phyloP scores from a whole-genome alignment of 805 yeast genomes.

The Saccharomycopsis selenospora region DNA sequence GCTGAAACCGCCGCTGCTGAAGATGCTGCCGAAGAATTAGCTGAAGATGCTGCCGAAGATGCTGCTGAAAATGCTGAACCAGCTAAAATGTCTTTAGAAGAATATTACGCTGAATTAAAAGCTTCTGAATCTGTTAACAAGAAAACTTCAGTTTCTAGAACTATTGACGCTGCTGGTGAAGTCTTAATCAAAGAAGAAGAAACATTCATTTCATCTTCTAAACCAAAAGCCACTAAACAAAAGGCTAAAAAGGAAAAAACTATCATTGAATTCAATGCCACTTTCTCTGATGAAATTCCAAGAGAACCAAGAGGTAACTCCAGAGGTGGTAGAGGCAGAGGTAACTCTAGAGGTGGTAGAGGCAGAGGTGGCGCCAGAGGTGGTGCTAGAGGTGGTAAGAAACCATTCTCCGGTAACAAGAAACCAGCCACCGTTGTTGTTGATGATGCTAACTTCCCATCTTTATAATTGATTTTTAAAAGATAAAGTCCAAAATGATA shows the following conservation, averaged over 20 bases:
- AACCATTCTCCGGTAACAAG: constrained; percentile 5
- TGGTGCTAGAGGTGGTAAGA: constrained; percentile 24
- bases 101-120: constrained; percentile 70
- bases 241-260: constrained; percentile 81
- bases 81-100: constrained; percentile 64
- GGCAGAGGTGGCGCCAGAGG: constrained; percentile 28
- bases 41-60: constrained; percentile 35
- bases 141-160: constrained; percentile 36
- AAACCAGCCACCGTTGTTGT: constrained; percentile 8
- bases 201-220: constrained; percentile 50
- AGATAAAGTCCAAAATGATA: no score
- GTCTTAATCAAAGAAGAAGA: constrained; percentile 56
- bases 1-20: constrained; percentile 44
- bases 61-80: constrained; percentile 37
- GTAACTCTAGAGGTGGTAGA: constrained; percentile 28
- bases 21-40: constrained; percentile 34
- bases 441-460: constrained; percentile 20
- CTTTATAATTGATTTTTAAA: constrained; percentile 17
- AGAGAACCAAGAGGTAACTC: constrained; percentile 31
- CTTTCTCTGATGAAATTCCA: constrained; percentile 54
- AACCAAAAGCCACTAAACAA: constrained; percentile 57
- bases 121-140: constrained; percentile 49
- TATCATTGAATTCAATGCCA: constrained; percentile 65
- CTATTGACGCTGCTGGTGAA: constrained; percentile 41
- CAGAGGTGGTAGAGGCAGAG: constrained; percentile 30